Conservation (phyloP, 805 yeast genomes). For the Tetrapisispora nanseiensis region DNA sequence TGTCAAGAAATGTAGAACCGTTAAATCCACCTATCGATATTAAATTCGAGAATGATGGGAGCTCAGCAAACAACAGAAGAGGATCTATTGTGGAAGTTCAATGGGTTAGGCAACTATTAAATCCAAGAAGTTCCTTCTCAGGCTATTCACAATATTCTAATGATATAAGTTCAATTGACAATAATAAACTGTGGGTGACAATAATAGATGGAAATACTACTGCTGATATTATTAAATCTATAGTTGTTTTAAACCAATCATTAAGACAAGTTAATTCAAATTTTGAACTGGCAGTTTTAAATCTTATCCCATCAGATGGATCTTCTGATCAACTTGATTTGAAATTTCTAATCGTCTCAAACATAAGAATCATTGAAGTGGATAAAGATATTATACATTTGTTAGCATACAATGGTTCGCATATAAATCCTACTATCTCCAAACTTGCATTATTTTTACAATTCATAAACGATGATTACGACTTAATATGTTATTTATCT, state of each 20-base stretch:
- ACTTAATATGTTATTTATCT: conserved; percentile 25
- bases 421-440: not conserved
- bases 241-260: conserved; percentile 21
- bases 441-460: conserved; percentile 17
- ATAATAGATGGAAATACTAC: conserved; percentile 14
- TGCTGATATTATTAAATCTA: conserved; percentile 14
- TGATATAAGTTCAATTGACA: not conserved
- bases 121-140: conserved; percentile 31
- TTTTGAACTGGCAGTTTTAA: conserved; percentile 19
- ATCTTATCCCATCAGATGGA: conserved; percentile 8
- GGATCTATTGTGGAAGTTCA: conserved; percentile 27
- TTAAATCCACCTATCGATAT: conserved; percentile 1
- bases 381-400: conserved; percentile 1
- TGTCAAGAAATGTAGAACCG: conserved; percentile 1
- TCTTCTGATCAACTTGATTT: not conserved
- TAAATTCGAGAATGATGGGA: not conserved
- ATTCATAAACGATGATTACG: conserved; percentile 13
- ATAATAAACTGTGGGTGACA: conserved; percentile 24
- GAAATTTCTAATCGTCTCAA: conserved; percentile 5
- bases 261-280: conserved; percentile 15
- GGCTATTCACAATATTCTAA: conserved; percentile 20
- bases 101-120: conserved; percentile 25
- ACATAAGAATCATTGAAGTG: conserved; percentile 9
- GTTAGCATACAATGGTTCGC: not conserved
- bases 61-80: conserved; percentile 8